Evolutionary conservation across 176 grass and related monocot genomes (phyloP).

Genomic region (Oryza coarctata): DNA sequence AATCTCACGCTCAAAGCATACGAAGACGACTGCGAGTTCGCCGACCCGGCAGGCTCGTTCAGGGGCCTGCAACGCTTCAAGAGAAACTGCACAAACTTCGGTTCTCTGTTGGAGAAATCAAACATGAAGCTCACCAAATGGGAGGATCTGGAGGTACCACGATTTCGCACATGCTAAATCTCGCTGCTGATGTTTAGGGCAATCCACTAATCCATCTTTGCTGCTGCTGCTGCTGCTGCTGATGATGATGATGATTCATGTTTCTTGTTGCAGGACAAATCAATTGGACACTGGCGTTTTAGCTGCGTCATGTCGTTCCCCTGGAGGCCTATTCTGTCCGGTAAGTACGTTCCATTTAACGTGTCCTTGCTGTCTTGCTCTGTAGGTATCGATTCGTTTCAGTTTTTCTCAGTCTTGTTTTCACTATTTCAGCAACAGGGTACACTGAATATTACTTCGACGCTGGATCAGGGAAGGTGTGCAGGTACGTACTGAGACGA

Average conservation of each 20-base stretch:
- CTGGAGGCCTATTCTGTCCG: constrained; percentile 88
- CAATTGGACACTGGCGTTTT: constrained; percentile 93
- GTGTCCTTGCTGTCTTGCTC: background rate
- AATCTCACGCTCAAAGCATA: constrained; percentile 71
- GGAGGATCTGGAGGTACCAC: constrained; percentile 66
- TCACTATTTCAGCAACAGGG: constrained; percentile 60
- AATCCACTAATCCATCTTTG: background rate
- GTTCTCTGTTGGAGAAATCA: constrained; percentile 77
- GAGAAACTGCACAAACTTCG: constrained; percentile 90
- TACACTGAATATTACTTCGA: constrained; percentile 91
- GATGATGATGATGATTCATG: background rate
- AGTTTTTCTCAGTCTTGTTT: background rate
- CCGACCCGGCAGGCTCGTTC: constrained; percentile 87
- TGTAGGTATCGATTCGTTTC: background rate
- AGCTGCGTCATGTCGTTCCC: constrained; percentile 97
- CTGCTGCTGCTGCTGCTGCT: background rate
- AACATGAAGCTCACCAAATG: constrained; percentile 94
- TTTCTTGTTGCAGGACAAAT: constrained; percentile 63
- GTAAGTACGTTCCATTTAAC: constrained; percentile 21
- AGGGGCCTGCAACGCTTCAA: constrained; percentile 73
- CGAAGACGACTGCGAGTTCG: constrained; percentile 85
- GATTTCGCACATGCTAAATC: background rate
- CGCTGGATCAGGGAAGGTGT: constrained; percentile 62
- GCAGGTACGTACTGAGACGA: constrained; percentile 50
- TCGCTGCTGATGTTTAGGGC: background rate